A percentile compares a stretch with the other conserved stretches of the same genome.
Conservation (phyloP, 192 early-diverging fungal genomes). For the Phycomyces blakesleeanus region DNA sequence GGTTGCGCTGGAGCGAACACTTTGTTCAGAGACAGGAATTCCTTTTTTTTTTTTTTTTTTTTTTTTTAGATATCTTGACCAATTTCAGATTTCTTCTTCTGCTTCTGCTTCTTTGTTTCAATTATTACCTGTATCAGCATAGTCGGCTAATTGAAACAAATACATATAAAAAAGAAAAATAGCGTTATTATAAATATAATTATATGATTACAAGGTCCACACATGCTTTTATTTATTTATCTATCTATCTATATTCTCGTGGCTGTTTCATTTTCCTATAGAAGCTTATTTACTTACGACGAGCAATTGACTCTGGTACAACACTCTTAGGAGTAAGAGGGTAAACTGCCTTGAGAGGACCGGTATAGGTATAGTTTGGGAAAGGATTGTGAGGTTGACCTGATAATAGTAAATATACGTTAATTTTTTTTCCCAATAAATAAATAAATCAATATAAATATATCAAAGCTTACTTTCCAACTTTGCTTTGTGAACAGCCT, state of each 20-base stretch:
- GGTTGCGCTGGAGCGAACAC: constrained; percentile 50
- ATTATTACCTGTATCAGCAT: constrained; percentile 38
- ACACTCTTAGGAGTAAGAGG: constrained; percentile 63
- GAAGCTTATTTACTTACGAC: constrained; percentile 31
- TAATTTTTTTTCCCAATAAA: too few species aligned
- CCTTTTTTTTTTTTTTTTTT: too few species aligned
- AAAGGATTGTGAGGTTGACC: constrained; percentile 54
- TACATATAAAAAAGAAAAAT: constrained; percentile 4
- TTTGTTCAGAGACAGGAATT: constrained; percentile 69
- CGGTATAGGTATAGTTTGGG: constrained; percentile 59
- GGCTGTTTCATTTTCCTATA: too few species aligned
- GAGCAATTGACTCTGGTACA: constrained; percentile 62
- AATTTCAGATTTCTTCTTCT: too few species aligned
- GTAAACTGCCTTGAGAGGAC: constrained; percentile 64
- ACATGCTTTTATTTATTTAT: neutral
- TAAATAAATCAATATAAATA: too few species aligned
- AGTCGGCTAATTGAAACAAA: constrained; percentile 53
- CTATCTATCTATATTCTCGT: neutral
- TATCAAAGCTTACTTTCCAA: too few species aligned
- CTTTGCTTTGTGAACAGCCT: too few species aligned
- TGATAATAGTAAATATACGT: neutral
- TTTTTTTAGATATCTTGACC: too few species aligned
- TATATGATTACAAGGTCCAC: too few species aligned
- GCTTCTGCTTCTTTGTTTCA: too few species aligned
- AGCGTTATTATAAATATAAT: too few species aligned